Percentiles rank a stretch among this genome's conserved stretches.
Conservation (phyloP, 495 filamentous ascomycete genomes). For the Penicillium cinerascens region DNA sequence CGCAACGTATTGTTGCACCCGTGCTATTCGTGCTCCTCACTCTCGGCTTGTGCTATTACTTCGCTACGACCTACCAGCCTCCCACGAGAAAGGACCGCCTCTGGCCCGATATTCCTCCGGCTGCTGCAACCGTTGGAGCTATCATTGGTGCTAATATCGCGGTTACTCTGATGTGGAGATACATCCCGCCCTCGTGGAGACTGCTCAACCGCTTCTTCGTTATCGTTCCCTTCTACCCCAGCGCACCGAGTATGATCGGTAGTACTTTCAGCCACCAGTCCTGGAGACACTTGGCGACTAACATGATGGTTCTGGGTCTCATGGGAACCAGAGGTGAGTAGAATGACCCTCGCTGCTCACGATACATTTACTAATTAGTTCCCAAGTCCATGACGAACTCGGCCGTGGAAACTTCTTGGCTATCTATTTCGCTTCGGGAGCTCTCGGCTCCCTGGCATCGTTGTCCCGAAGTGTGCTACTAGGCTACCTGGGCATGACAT, state of each 20-base stretch:
- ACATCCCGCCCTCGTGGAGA: constrained; percentile 63
- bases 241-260: constrained; percentile 60
- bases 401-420: constrained; percentile 81
- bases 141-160: constrained; percentile 64
- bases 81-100: constrained; percentile 56
- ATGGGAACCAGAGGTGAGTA: constrained; percentile 53
- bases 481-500: constrained; percentile 44
- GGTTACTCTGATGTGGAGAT: constrained; percentile 62
- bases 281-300: constrained; percentile 60
- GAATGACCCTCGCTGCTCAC: background rate
- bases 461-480: constrained; percentile 57
- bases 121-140: constrained; percentile 69
- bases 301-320: constrained; percentile 62
- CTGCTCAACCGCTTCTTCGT: constrained; percentile 78
- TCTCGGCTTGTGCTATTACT: constrained; percentile 48
- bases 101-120: constrained; percentile 71
- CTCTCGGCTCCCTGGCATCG: constrained; percentile 60
- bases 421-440: constrained; percentile 67
- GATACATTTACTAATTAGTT: constrained; percentile 1
- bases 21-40: constrained; percentile 53
- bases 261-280: constrained; percentile 77
- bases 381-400: constrained; percentile 74
- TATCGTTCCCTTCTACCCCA: constrained; percentile 64
- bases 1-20: constrained; percentile 63
- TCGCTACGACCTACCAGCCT: constrained; percentile 60